Percentiles rank a stretch among this genome's conserved stretches.
phyloP scores from a whole-genome alignment of 2,329 filamentous ascomycete genomes.

The Ustilaginoidea virens region DNA sequence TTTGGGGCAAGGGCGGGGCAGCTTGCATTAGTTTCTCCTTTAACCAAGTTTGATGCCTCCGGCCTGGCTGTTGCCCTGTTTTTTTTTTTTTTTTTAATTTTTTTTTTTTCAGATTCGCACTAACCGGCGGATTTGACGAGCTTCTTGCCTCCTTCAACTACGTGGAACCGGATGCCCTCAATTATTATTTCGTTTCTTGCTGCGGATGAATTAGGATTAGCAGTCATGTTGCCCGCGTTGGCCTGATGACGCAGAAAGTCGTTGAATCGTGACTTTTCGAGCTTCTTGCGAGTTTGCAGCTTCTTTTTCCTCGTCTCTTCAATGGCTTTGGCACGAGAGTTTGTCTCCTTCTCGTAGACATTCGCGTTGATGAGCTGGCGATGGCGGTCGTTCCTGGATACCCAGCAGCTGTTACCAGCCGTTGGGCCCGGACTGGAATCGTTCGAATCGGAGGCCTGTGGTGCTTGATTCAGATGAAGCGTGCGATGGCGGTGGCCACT shows the following conservation, averaged over 20 bases:
- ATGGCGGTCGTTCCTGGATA: slow-evolving; percentile 60
- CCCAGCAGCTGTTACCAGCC: slow-evolving; percentile 30
- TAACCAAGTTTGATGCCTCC: no score
- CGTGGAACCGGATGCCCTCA: slow-evolving; percentile 57
- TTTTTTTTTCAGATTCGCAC: no score
- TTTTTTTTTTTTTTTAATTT: no score
- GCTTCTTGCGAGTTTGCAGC: slow-evolving; percentile 34
- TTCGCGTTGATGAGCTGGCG: slow-evolving; percentile 71
- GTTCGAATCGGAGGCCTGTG: slow-evolving; percentile 20
- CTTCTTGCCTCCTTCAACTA: slow-evolving; percentile 69
- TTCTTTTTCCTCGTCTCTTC: slow-evolving; percentile 50
- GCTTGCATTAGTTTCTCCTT: no score
- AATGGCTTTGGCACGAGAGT: slow-evolving; percentile 54
- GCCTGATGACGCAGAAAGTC: slow-evolving; percentile 18
- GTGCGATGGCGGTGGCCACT: slow-evolving; percentile 33
- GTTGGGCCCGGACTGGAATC: slow-evolving; percentile 20
- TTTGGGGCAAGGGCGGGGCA: no score
- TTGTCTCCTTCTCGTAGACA: slow-evolving; percentile 59
- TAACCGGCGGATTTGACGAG: slow-evolving; percentile 58
- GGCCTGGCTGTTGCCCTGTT: no score
- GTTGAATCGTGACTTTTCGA: slow-evolving; percentile 43
- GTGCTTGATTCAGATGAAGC: slow-evolving; percentile 43
- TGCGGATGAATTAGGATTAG: slow-evolving; percentile 12
- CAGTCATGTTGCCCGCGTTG: slow-evolving; percentile 6
- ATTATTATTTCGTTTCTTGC: slow-evolving; percentile 47